These are phyloP conservation scores for Jatropha multifida DNA, from an alignment of 441 rosid genomes.

Conservation along the genomic window DNA sequence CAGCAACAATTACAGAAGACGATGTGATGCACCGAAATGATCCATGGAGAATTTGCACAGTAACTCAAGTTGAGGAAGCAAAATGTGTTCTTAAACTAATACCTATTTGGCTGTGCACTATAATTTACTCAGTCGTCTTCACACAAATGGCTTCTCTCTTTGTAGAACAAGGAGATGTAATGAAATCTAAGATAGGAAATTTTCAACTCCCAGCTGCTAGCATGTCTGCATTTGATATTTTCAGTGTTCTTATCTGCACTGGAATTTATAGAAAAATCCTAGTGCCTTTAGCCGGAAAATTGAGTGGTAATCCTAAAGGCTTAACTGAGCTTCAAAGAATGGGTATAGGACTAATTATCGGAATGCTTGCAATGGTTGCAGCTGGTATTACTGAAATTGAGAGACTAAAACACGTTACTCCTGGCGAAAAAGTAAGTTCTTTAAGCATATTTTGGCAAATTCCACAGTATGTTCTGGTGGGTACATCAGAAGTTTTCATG, in stretches of 20 bases:
- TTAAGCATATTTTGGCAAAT: slow-evolving; percentile 85
- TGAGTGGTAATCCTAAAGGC: slow-evolving; percentile 55
- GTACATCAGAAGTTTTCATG: slow-evolving; percentile 91
- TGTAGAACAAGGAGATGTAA: slow-evolving; percentile 89
- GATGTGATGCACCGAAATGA: slow-evolving; percentile 34
- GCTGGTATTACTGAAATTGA: slow-evolving; percentile 75
- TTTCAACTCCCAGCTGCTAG: slow-evolving; percentile 89
- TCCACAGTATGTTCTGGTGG: slow-evolving; percentile 82
- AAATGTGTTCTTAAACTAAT: slow-evolving; percentile 81
- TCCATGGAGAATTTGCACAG: slow-evolving; percentile 81
- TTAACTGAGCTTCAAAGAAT: slow-evolving; percentile 78
- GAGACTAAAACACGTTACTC: slow-evolving; percentile 44
- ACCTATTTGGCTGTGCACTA: slow-evolving; percentile 91
- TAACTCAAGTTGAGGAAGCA: slow-evolving; percentile 92
- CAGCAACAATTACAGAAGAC: slow-evolving; percentile 67
- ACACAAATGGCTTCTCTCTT: slow-evolving; percentile 94
- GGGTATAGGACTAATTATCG: slow-evolving; percentile 82
- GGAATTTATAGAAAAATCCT: slow-evolving; percentile 69
- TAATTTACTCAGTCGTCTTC: slow-evolving; percentile 87
- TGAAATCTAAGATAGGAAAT: slow-evolving; percentile 48
- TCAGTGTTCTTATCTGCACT: slow-evolving; percentile 70
- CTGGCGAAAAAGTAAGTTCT: slow-evolving; percentile 55
- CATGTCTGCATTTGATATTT: slow-evolving; percentile 87
- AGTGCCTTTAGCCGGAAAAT: slow-evolving; percentile 48
- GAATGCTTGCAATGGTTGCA: slow-evolving; percentile 76